Evolutionary conservation across 768 basidiomycete species (phyloP).

Genomic region (Agrocybe pediades): DNA sequence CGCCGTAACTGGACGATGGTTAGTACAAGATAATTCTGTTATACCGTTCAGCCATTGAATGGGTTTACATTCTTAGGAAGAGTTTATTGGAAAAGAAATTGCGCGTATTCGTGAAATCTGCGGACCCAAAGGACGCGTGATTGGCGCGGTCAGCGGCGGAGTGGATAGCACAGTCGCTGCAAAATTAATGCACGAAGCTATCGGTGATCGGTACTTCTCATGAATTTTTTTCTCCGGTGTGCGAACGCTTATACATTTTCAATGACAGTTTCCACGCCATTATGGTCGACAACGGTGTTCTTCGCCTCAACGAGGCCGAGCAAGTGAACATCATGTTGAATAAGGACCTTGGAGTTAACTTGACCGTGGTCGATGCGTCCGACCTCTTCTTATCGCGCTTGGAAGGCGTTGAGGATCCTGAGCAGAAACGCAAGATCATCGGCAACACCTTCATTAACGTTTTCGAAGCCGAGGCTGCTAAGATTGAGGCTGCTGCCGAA

Average conservation of each 20-base stretch:
- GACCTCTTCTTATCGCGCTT: conserved; percentile 88
- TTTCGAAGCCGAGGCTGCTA: conserved; percentile 92
- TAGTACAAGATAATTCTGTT: conserved; percentile 8
- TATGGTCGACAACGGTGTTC: conserved; percentile 99
- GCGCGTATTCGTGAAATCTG: conserved; percentile 92
- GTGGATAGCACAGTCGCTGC: conserved; percentile 99
- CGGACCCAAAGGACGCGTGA: conserved; percentile 92
- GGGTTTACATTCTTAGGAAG: conserved; percentile 58
- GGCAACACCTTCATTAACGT: conserved; percentile 99
- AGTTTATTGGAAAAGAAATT: conserved; percentile 98
- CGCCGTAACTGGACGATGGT: conserved; percentile 93
- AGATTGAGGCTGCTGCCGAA: conserved; percentile 82
- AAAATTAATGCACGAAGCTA: conserved; percentile 99
- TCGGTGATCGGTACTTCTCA: conserved; percentile 79
- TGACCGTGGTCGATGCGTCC: conserved; percentile 95
- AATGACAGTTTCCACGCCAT: conserved; percentile 89
- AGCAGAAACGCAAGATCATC: conserved; percentile 96
- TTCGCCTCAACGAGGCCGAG: conserved; percentile 86
- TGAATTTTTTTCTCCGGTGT: conserved; percentile 2
- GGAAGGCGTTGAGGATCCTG: conserved; percentile 93
- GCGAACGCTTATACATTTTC: conserved; percentile 1
- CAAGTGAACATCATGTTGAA: conserved; percentile 95
- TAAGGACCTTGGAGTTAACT: conserved; percentile 91
- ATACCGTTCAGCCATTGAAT: conserved; percentile 8
- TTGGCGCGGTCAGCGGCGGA: conserved; percentile 96